These are phyloP conservation scores for Candida gigantensis DNA, from an alignment of 1,139 yeast genomes.

Conservation along the genomic window DNA sequence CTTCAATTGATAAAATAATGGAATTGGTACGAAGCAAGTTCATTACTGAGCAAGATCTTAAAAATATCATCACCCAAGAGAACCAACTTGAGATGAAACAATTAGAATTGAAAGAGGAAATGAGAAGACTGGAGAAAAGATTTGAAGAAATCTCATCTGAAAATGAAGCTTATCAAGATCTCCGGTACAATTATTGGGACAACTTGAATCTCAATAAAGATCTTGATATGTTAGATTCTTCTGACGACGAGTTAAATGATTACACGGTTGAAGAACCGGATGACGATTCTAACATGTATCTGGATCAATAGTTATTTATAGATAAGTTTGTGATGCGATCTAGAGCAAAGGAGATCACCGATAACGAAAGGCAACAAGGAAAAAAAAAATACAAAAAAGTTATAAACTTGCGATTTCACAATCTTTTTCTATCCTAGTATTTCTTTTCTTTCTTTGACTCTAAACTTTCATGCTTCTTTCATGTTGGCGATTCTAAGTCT, in stretches of 20 bases:
- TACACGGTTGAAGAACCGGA: slow-evolving; percentile 16
- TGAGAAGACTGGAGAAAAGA: slow-evolving; percentile 8
- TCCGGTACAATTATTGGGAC: slow-evolving; percentile 43
- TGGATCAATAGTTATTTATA: neutral
- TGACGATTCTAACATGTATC: slow-evolving; percentile 3
- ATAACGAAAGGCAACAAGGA: no score
- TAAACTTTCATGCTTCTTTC: no score
- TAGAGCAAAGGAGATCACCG: no score
- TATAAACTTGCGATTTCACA: no score
- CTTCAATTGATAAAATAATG: slow-evolving; percentile 26
- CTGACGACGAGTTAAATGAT: slow-evolving; percentile 21
- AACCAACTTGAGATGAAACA: slow-evolving; percentile 25
- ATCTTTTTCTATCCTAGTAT: no score
- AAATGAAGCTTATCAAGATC: slow-evolving; percentile 20
- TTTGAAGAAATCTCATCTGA: slow-evolving; percentile 19
- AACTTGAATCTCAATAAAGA: slow-evolving; percentile 27
- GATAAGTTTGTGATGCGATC: no score
- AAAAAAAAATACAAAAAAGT: no score
- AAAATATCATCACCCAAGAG: slow-evolving; percentile 29
- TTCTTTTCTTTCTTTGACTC: no score
- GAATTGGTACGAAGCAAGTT: slow-evolving; percentile 22
- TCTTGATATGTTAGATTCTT: slow-evolving; percentile 28
- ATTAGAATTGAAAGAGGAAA: slow-evolving; percentile 16
- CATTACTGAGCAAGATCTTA: slow-evolving; percentile 26
- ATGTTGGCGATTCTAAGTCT: slow-evolving; percentile 14